Evolutionary conservation across 2,329 filamentous ascomycete species (phyloP).

Genomic region (Cladosporium velox): DNA sequence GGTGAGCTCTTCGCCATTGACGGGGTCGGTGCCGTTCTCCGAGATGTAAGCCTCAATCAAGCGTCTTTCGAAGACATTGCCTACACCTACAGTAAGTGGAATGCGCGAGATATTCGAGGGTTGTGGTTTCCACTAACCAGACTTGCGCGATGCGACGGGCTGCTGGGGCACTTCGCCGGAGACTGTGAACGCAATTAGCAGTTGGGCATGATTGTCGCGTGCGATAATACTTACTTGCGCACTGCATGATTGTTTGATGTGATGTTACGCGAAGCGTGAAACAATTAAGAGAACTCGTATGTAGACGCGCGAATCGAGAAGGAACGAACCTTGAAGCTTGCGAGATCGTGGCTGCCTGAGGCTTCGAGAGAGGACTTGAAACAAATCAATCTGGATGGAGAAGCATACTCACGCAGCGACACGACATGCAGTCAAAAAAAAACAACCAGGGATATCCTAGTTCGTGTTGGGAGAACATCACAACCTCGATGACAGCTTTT

Average conservation of each 20-base stretch:
- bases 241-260: conserved; percentile 36
- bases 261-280: not conserved
- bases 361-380: not conserved
- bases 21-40: conserved; percentile 89
- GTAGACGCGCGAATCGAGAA: not conserved
- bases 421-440: not conserved
- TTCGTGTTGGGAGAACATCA: not conserved
- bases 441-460: not conserved
- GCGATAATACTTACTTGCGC: conserved; percentile 39
- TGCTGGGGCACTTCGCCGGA: conserved; percentile 95
- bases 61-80: conserved; percentile 90
- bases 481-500: not conserved
- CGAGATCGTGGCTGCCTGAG: not conserved
- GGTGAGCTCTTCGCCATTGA: conserved; percentile 81
- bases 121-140: conserved; percentile 60
- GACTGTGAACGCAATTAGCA: conserved; percentile 57
- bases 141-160: conserved; percentile 92
- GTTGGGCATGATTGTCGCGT: not conserved
- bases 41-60: conserved; percentile 93
- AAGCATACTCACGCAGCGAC: not conserved
- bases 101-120: conserved; percentile 34
- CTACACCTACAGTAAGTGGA: conserved; percentile 49
- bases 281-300: not conserved
- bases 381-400: not conserved
- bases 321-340: not conserved